Evolutionary conservation across 768 basidiomycete genomes (phyloP), one percentile per base, ranked within the genome.

Genomic region (Mycena alexandri): DNA sequence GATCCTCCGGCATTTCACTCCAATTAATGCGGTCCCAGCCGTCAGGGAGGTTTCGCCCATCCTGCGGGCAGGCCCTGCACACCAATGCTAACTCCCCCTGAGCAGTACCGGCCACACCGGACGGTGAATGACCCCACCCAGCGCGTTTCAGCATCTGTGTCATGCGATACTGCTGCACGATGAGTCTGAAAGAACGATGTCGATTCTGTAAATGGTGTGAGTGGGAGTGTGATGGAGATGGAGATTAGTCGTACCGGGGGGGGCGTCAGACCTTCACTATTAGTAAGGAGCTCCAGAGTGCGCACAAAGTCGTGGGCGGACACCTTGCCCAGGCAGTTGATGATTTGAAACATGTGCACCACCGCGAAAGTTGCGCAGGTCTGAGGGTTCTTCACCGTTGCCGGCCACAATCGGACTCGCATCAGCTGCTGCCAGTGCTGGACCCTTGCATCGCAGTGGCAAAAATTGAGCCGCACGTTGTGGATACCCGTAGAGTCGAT

Each of bases 361-460:
- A n/a, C n/a, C n/a, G n/a, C n/a, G n/a, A n/a, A n/a, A n/a, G n/a
- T n/a, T n/a, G n/a, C n/a, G n/a, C n/a, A n/a, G n/a, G 64, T 66
- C 13, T 17, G 34, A 0, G 60, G 57, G 12, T 53, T 14, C 19
- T 21, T 25, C 2, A 19, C 51, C 0, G 70, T 68, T 2, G 70
- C 70, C 7, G 72, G 72, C 36, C 42, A 71, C 70, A 57, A 73
- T 2, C 46, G 2, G 0, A 46, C 53, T 5, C 67, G 47, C 51
- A 73, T 43, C 5, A 73, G 67, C 46, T 73, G 70, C n/a, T 59
- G 46, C 5, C 55, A 51, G 1, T 38, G 17, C 38, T 33, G 14
- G 3, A 52, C 33, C 22, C 9, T 17, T 9, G 34, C 3, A 22
- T 63, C 52, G 29, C 66, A 62, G 0, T 29, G 7, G 43, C 64